phyloP scores from a whole-genome alignment of 2,329 filamentous ascomycete species.

The Acrodontium crateriforme region DNA sequence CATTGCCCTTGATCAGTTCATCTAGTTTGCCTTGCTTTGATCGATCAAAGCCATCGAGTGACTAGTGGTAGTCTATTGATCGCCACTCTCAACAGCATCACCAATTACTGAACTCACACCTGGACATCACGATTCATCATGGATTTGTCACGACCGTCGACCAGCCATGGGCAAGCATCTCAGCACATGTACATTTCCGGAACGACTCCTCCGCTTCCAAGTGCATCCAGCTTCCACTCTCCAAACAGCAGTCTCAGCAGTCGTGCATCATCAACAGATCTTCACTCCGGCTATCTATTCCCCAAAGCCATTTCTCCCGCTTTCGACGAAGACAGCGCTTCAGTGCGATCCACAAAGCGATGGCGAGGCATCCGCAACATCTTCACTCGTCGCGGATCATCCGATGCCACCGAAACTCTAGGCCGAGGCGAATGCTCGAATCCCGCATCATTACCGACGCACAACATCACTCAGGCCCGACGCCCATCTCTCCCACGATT shows the following conservation, averaged over 20 bases:
- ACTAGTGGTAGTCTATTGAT: no score
- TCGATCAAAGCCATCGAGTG: no score
- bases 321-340: constrained; percentile 12
- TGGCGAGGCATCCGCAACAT: constrained; percentile 12
- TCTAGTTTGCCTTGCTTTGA: no score
- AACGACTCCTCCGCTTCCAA: constrained; percentile 6
- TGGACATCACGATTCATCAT: no score
- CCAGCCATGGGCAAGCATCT: constrained; percentile 16
- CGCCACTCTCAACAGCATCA: no score
- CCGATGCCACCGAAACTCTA: constrained; percentile 8
- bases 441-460: no score
- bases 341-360: constrained; percentile 9
- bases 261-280: constrained; percentile 3
- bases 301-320: constrained; percentile 11
- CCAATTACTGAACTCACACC: no score
- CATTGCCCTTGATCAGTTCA: no score
- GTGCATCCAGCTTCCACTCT: constrained; percentile 13
- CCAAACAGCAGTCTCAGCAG: constrained; percentile 16
- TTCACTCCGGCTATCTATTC: constrained; percentile 9
- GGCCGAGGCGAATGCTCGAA: no score
- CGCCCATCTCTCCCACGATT: no score
- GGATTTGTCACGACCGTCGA: constrained; percentile 12
- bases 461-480: no score
- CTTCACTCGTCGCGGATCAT: constrained; percentile 14
- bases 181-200: constrained; percentile 19